These are phyloP conservation scores for Sarocladiaceae sp. DNA, from an alignment of 2,329 filamentous ascomycete genomes.

Conservation along the genomic window DNA sequence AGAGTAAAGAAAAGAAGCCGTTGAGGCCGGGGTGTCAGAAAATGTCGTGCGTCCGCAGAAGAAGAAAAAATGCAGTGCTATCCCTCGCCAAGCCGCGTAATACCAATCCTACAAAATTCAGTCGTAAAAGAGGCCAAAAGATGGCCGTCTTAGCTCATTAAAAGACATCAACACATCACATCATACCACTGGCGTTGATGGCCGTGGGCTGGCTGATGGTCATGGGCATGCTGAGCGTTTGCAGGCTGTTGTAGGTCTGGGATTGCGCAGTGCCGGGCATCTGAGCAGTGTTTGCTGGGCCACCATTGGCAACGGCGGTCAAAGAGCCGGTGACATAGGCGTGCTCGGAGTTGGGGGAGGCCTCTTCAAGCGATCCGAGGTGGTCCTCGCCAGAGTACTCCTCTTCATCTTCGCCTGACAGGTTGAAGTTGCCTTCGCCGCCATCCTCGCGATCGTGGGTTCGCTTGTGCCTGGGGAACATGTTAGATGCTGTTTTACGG, in stretches of 20 bases:
- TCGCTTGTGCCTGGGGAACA: constrained; percentile 68
- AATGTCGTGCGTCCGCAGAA: constrained; percentile 1
- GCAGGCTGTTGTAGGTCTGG: constrained; percentile 51
- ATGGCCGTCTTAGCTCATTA: constrained; percentile 1
- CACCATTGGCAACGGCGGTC: constrained; percentile 33
- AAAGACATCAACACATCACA: constrained; percentile 9
- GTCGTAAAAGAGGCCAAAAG: constrained; percentile 4
- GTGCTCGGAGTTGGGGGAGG: constrained; percentile 67
- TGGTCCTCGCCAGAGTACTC: constrained; percentile 80
- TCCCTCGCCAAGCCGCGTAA: constrained; percentile 2
- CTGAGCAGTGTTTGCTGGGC: not conserved
- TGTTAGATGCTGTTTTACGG: not conserved
- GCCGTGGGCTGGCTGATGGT: constrained; percentile 53
- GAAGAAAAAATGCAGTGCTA: not conserved
- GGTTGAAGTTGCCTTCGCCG: constrained; percentile 52
- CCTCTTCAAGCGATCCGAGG: constrained; percentile 73
- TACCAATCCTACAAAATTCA: constrained; percentile 6
- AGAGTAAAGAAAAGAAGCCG: constrained; percentile 9
- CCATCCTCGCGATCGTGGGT: constrained; percentile 64
- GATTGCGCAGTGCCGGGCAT: constrained; percentile 18
- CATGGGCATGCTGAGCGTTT: constrained; percentile 62
- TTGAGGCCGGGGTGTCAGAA: constrained; percentile 1
- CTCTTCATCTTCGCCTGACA: constrained; percentile 81
- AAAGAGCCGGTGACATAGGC: constrained; percentile 56
- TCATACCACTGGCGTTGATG: constrained; percentile 38